Base-by-base conservation (phyloP, 495 filamentous ascomycete genomes). In the Oleoguttula mirabilis region DNA sequence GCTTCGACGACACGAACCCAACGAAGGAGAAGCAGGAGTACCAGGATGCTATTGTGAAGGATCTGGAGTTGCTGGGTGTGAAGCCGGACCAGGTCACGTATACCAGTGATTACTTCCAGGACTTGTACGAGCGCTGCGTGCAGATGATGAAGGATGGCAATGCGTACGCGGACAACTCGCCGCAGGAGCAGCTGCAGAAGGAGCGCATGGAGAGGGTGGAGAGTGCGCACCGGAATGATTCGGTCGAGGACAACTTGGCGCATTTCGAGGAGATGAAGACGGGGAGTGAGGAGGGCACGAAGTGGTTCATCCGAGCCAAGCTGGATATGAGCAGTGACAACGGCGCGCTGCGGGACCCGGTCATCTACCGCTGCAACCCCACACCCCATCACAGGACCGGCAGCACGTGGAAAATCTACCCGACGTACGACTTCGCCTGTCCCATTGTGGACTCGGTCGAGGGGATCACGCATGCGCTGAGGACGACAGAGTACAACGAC, bases 401-500 rank as follows among this genome's bases (percentile, higher is more conserved):
- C 28, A 68, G 68, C 19, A 77, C 74, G 51, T 95, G 87, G 84
- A 94, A 92, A 66, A 80, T 92, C 52, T 96, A 96, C 67, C 88
- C 88, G 0, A 95, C 84, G 35, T 96, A 95, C 59, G 88, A 94
- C 61, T 90, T 94, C 55, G 80, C 80, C 47, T 93, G 85, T 62
- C 90, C 92, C 11, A 75, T 95, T 28, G 77, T 98, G 32, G 90
- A 98, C 63, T 76, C 77, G 20, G 63, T 88, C 51, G 88, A 96
- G 64, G 87, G 86, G 31, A 84, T 96, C 37, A 95, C 90, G 10
- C 90, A 96, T 58, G 90, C 90, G 21, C 73, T 98, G 38, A 76
- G 92, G 49, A 93, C 90, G 1, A 95, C 87, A 45, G 90, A 98
- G 68, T 98, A 96, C 67, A 81, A 87, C 28, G 92, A 98, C 63